Evolutionary conservation across 2,329 filamentous ascomycete genomes (phyloP).

Genomic region (Diplodia corticola): DNA sequence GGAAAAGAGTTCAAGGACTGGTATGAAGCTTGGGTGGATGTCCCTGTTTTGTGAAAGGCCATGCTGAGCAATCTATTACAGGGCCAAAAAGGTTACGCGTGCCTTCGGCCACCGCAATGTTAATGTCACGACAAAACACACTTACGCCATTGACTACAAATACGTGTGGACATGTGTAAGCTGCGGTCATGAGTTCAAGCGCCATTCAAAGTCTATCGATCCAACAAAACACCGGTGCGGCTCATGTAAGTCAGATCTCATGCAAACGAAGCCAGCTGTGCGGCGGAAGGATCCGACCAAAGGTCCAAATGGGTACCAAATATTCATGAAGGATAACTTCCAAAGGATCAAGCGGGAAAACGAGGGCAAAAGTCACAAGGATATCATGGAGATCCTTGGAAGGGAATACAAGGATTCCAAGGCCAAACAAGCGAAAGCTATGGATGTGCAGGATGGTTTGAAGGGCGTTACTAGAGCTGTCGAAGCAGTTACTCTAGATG

Average conservation of each 20-base stretch:
- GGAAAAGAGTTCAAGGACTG: conserved; percentile 82
- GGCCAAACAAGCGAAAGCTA: conserved; percentile 24
- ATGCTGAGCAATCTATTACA: conserved; percentile 24
- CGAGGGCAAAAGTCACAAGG: conserved; percentile 54
- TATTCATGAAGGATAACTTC: conserved; percentile 69
- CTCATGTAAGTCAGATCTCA: conserved; percentile 65
- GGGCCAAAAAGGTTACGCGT: conserved; percentile 49
- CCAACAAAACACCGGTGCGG: conserved; percentile 71
- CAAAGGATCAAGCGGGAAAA: conserved; percentile 58
- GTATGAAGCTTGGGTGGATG: conserved; percentile 32
- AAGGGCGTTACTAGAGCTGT: conserved; percentile 20
- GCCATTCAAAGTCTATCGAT: conserved; percentile 86
- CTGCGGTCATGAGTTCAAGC: conserved; percentile 73
- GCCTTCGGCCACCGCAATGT: conserved; percentile 65
- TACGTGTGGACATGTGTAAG: conserved; percentile 76
- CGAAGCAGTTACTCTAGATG: conserved; percentile 23
- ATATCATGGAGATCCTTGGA: conserved; percentile 66
- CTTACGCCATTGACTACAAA: conserved; percentile 87
- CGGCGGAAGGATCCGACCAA: conserved; percentile 28
- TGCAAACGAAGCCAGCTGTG: conserved; percentile 71
- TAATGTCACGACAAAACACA: conserved; percentile 84
- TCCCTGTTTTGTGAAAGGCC: conserved; percentile 30
- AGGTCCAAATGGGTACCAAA: conserved; percentile 54
- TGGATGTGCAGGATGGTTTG: background rate
- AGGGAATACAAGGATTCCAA: conserved; percentile 60